These are phyloP conservation scores for Stropharia rugosoannulata DNA, from an alignment of 768 basidiomycete genomes.

Conservation along the genomic window DNA sequence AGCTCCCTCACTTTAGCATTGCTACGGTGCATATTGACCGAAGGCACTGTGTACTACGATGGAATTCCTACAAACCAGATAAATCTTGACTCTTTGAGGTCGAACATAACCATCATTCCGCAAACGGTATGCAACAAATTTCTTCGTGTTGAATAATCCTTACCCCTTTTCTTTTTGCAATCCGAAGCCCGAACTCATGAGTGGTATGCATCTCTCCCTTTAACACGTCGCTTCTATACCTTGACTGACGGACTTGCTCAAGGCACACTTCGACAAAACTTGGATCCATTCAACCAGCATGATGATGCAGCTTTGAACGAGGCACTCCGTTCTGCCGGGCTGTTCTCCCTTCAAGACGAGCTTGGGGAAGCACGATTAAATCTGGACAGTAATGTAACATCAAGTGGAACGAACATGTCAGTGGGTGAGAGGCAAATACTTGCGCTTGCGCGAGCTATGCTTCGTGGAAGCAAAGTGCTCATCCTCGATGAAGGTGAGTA, in stretches of 20 bases:
- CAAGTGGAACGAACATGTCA: slow-evolving; percentile 68
- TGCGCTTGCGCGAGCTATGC: slow-evolving; percentile 56
- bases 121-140: slow-evolving; percentile 33
- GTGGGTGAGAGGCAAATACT: slow-evolving; percentile 73
- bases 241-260: slow-evolving; percentile 43
- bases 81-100: slow-evolving; percentile 54
- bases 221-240: neutral
- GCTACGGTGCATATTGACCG: slow-evolving; percentile 36
- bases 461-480: slow-evolving; percentile 54
- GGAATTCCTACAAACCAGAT: slow-evolving; percentile 44
- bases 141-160: neutral
- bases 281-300: slow-evolving; percentile 60
- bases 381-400: slow-evolving; percentile 40
- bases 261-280: slow-evolving; percentile 58
- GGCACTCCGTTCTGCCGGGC: slow-evolving; percentile 34
- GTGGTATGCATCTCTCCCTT: neutral
- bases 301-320: slow-evolving; percentile 41
- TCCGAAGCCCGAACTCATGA: too few species aligned
- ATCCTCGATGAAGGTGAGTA: slow-evolving; percentile 51
- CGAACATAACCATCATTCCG: slow-evolving; percentile 59
- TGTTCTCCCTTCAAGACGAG: slow-evolving; percentile 28
- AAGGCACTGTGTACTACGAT: slow-evolving; percentile 56
- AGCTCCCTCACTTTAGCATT: slow-evolving; percentile 58
- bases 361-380: slow-evolving; percentile 47
- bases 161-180: too few species aligned